These are phyloP conservation scores for Neltuma alba DNA, from an alignment of 306 rosid genomes.

Conservation along the genomic window DNA sequence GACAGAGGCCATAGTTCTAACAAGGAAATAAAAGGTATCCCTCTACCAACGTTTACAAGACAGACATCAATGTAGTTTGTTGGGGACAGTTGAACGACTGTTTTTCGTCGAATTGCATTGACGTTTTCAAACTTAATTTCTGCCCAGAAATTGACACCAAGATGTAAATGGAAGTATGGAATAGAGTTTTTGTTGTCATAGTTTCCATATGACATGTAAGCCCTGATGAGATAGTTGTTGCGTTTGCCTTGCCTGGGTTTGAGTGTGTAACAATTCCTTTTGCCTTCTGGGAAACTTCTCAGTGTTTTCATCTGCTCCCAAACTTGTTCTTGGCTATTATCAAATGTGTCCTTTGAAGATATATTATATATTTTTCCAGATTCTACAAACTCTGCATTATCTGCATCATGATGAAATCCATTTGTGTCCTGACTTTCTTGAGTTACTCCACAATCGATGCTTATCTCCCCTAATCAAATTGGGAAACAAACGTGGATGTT, in stretches of 20 bases:
- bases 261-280: neutral
- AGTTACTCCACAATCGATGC: no score
- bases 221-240: neutral
- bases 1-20: neutral
- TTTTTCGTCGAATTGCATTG: neutral
- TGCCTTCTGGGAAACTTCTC: neutral
- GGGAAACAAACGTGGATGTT: no score
- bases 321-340: no score
- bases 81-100: neutral
- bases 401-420: no score
- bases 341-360: no score
- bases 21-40: neutral
- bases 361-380: no score
- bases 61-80: neutral
- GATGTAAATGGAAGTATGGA: neutral
- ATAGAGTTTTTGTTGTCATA: neutral
- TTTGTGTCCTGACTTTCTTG: no score
- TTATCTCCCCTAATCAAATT: no score
- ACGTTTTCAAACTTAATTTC: rapidly evolving
- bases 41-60: neutral
- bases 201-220: slow-evolving; percentile 34
- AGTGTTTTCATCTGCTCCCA: neutral
- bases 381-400: no score
- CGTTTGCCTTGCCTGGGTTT: neutral
- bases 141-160: neutral